Conservation (phyloP, 108 stramenopile species). For the Pseudonitzschia pungens region DNA sequence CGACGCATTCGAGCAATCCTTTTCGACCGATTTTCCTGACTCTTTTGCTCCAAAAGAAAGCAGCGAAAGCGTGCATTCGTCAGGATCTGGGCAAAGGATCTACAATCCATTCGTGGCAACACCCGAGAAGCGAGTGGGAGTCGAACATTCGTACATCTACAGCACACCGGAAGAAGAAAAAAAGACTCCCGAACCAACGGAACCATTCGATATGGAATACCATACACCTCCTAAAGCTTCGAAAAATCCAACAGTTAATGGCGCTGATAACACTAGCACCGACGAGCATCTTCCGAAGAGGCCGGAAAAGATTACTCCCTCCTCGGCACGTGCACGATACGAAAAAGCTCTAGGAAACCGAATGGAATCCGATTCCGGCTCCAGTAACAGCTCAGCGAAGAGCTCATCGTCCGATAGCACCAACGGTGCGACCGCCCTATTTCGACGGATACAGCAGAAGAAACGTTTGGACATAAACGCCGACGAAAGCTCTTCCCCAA, state of each 20-base stretch:
- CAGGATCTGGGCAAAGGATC: slow-evolving; percentile 14
- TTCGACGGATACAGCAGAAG: slow-evolving; percentile 11
- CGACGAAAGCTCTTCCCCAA: too few species aligned
- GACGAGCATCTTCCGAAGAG: slow-evolving; percentile 12
- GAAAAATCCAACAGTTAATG: too few species aligned
- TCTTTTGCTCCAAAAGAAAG: slow-evolving; percentile 44
- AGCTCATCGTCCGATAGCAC: not conserved
- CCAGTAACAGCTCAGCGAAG: not conserved
- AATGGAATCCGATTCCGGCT: not conserved
- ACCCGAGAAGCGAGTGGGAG: slow-evolving; percentile 15
- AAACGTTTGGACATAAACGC: not conserved
- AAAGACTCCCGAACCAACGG: not conserved
- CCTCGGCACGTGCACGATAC: slow-evolving; percentile 35
- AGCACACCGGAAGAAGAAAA: slow-evolving; percentile 4
- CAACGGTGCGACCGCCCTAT: not conserved
- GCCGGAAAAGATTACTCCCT: slow-evolving; percentile 29
- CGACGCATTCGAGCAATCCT: slow-evolving; percentile 83
- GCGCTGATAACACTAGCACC: not conserved
- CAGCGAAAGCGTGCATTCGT: not conserved
- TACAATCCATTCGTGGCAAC: slow-evolving; percentile 65
- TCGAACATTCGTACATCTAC: not conserved
- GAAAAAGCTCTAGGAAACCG: slow-evolving; percentile 32
- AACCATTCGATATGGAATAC: too few species aligned
- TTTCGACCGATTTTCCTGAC: slow-evolving; percentile 64
- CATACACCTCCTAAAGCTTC: too few species aligned